Evolutionary conservation across 2,329 filamentous ascomycete species (phyloP), one percentile per base, ranked within the genome.

Genomic region (Dothidotthia symphoricarpi): DNA sequence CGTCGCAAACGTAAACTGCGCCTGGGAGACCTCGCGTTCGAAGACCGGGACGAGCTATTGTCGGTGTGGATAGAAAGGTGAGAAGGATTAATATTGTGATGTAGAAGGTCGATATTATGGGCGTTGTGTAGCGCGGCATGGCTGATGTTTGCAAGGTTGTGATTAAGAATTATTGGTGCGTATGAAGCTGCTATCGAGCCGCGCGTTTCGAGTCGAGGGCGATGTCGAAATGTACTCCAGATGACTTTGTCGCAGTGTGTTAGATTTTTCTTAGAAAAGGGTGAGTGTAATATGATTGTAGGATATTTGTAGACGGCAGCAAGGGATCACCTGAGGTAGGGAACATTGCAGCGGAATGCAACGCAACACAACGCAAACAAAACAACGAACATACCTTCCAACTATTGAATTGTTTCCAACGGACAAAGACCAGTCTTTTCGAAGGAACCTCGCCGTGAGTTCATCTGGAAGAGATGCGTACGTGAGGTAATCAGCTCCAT

Each of bases 11-110:
- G 46, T 64, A 66, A 14, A 64, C 57, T 15, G 59, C 62, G 16
- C 62, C 62, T 13, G 62, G 57, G 15, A 65, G 61, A n/a, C 59
- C 61, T 24, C 61, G 61, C 8, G 49, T 50, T 13, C 51, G 45
- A 13, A 61, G 37, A 12, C 19, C 45, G n/a, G 41, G 49, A 12
- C 33, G 41, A 11, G 47, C 49, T 22, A 12, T 49, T 27, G 17
- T 25, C 32, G 19, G 45, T n/a, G 16, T 41, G 39, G 25, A 50
- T 31, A 42, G 38, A 13, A 41, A 14, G 28, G 39, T 39, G n/a
- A 28, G 22, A 13, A 44, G 31, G 13, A 47, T 14, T 7, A 55
- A n/a, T n/a, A 45, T 28, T 26, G 45, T 29, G 16, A 39, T 13
- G 14, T 32, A 36, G 14, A 41, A 28, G 11, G 36, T 15, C 17